phyloP scores from a whole-genome alignment of 768 basidiomycete species.

The Pisolithus sp. region DNA sequence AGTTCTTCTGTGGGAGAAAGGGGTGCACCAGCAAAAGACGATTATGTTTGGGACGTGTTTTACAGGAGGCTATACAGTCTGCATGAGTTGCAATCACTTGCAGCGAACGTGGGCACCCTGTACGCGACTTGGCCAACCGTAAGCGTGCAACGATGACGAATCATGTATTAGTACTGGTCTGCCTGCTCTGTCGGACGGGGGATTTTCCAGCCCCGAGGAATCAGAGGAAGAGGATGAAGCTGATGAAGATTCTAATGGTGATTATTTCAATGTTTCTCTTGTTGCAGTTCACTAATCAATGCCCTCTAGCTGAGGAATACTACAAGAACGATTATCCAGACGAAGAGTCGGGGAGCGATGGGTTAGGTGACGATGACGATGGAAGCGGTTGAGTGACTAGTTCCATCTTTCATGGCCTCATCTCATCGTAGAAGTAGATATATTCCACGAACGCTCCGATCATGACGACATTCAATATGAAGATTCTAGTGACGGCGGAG shows the following conservation, averaged over 20 bases:
- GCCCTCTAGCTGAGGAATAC: constrained; percentile 62
- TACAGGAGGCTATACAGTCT: constrained; percentile 60
- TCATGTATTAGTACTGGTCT: constrained; percentile 48
- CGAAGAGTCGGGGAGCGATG: constrained; percentile 41
- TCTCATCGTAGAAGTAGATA: constrained; percentile 34
- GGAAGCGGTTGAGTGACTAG: constrained; percentile 27
- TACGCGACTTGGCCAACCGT: constrained; percentile 27
- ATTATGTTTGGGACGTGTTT: constrained; percentile 84
- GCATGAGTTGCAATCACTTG: constrained; percentile 52
- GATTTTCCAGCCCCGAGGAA: constrained; percentile 35
- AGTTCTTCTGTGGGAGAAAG: background rate
- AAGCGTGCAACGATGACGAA: background rate
- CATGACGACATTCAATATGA: constrained; percentile 31
- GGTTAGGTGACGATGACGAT: background rate
- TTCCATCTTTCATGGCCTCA: constrained; percentile 1
- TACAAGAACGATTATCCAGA: constrained; percentile 85
- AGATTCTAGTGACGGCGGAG: constrained; percentile 24
- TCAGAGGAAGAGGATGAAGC: constrained; percentile 68
- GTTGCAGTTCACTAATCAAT: background rate
- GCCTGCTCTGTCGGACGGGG: constrained; percentile 50
- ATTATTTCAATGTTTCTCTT: constrained; percentile 5
- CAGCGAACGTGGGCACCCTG: constrained; percentile 58
- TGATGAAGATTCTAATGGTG: constrained; percentile 83
- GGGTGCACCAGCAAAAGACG: constrained; percentile 28
- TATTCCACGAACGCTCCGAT: constrained; percentile 51